A percentile compares a stretch with the other conserved stretches of the same genome.
These are phyloP conservation scores for Catunica adiposa DNA, from an alignment of 2,329 filamentous ascomycete species.

Conservation along the genomic window DNA sequence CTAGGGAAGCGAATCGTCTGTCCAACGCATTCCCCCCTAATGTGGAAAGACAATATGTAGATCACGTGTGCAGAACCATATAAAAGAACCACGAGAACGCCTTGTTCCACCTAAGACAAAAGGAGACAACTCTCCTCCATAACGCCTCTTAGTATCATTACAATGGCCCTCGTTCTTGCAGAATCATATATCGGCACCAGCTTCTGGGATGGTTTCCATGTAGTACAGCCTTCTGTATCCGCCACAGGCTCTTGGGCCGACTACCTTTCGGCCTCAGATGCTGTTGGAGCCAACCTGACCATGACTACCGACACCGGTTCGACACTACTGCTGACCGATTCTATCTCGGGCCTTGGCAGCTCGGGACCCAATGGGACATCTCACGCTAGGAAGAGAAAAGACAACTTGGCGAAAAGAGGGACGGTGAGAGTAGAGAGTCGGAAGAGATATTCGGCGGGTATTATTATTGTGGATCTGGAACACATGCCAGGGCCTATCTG, in stretches of 20 bases:
- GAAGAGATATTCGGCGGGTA: slow-evolving; percentile 43
- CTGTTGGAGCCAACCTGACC: slow-evolving; percentile 27
- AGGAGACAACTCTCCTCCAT: neutral
- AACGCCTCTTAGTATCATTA: neutral
- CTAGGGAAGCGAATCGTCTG: neutral
- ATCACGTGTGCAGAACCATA: neutral
- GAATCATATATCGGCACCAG: slow-evolving; percentile 8
- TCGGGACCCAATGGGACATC: neutral
- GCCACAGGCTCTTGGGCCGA: slow-evolving; percentile 19
- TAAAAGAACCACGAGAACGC: neutral
- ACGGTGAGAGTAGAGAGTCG: slow-evolving; percentile 54
- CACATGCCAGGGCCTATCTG: slow-evolving; percentile 60
- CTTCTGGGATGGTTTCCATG: slow-evolving; percentile 8
- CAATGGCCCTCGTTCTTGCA: slow-evolving; percentile 6
- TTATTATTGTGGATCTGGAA: slow-evolving; percentile 54
- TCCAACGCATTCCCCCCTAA: neutral
- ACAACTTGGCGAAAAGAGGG: neutral
- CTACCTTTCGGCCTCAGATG: slow-evolving; percentile 27
- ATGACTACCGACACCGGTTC: slow-evolving; percentile 35
- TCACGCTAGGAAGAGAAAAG: neutral
- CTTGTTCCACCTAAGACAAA: neutral
- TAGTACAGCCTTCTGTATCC: neutral
- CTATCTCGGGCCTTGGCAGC: slow-evolving; percentile 36
- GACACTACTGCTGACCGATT: slow-evolving; percentile 48
- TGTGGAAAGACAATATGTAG: neutral